Evolutionary conservation across 129 eudicot species (phyloP).

Genomic region (Helianthus tuberosus): DNA sequence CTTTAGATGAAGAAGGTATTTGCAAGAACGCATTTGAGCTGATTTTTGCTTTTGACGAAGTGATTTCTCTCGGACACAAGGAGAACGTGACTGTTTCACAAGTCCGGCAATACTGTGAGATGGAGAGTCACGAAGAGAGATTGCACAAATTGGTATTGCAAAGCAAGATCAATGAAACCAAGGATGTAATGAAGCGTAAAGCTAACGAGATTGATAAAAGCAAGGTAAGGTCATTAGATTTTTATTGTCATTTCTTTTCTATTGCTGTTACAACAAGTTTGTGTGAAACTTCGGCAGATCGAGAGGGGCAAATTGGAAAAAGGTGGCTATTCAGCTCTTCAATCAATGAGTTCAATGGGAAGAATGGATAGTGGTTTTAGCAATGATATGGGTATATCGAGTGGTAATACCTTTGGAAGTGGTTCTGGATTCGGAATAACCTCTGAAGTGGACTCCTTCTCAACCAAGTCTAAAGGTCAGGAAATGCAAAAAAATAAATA

Average conservation of each 20-base stretch:
- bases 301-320: constrained; percentile 68
- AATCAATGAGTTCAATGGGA: constrained; percentile 68
- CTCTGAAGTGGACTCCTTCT: constrained; percentile 71
- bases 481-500: background rate
- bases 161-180: constrained; percentile 81
- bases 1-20: constrained; percentile 89
- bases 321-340: constrained; percentile 69
- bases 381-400: constrained; percentile 60
- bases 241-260: constrained; percentile 1
- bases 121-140: constrained; percentile 94
- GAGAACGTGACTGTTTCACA: constrained; percentile 88
- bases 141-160: constrained; percentile 72
- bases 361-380: constrained; percentile 70
- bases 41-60: constrained; percentile 93
- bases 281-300: constrained; percentile 39
- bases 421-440: constrained; percentile 69
- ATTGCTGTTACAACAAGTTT: background rate
- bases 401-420: constrained; percentile 64
- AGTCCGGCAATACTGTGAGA: constrained; percentile 94
- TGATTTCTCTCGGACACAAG: constrained; percentile 91
- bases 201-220: constrained; percentile 88
- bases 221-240: constrained; percentile 49
- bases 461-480: constrained; percentile 84
- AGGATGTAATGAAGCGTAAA: constrained; percentile 92
- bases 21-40: constrained; percentile 85